Evolutionary conservation across 2,329 filamentous ascomycete species (phyloP).

Genomic region (Neopestalotiopsis sp.): DNA sequence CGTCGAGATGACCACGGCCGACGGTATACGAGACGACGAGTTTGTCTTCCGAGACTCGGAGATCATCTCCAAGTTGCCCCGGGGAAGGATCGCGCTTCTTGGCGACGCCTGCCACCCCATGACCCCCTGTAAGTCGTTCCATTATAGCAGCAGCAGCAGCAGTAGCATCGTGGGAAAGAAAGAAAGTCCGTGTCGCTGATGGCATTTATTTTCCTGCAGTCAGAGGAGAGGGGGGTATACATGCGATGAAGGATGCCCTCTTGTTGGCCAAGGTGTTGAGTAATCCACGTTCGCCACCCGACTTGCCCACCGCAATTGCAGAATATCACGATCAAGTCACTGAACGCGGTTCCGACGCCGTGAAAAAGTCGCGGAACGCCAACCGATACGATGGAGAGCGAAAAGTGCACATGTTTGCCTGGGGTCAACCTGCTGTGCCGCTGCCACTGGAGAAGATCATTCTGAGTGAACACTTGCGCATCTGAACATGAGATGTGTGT

Average conservation of each 20-base stretch:
- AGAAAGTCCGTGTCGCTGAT: no score
- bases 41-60: slow-evolving; percentile 24
- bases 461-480: background rate
- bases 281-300: no score
- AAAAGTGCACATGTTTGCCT: background rate
- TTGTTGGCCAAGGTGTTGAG: slow-evolving; percentile 23
- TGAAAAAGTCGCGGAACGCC: slow-evolving; percentile 1
- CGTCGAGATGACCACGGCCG: slow-evolving; percentile 23
- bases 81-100: slow-evolving; percentile 43
- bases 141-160: background rate
- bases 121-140: slow-evolving; percentile 45
- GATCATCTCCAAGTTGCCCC: slow-evolving; percentile 28
- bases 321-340: slow-evolving; percentile 10
- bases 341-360: slow-evolving; percentile 5
- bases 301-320: background rate
- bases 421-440: slow-evolving; percentile 1
- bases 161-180: background rate
- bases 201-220: slow-evolving; percentile 30
- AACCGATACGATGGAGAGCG: background rate
- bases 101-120: slow-evolving; percentile 55
- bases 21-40: slow-evolving; percentile 18
- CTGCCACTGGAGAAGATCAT: slow-evolving; percentile 2
- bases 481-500: background rate
- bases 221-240: slow-evolving; percentile 53
- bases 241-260: slow-evolving; percentile 47